Base-by-base conservation (phyloP, 306 rosid genomes). In the Purshia tridentata region DNA sequence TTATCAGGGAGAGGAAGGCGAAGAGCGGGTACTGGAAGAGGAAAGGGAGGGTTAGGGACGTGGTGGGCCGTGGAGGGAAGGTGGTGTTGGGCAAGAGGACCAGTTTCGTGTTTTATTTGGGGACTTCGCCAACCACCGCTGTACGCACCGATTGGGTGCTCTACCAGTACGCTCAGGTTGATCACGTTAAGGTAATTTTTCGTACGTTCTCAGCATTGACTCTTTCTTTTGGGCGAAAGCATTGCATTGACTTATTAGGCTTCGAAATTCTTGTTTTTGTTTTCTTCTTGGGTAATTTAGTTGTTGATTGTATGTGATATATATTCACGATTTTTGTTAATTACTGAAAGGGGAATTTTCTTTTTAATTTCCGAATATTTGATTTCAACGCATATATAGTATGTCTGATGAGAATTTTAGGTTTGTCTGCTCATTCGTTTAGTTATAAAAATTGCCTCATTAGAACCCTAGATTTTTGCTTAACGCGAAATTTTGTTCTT, bases 21-120 rank as follows among this genome's bases (percentile, higher is more conserved):
- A 86, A 48, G 81, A 80, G 63, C 22, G 97, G 97, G 62, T 86
- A 82, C 69, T 91, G 96, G 97, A 78, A 69, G 55, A 78, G 83
- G 67, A 70, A 54, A 18, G 95, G 96, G 18, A 74, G 73, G 75
- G 84, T 58, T 72, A 81, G 70, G 71, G 76, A 80, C 4, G 83
- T 85, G 52, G n/a, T 67, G 7, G 58, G 66, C 29, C 6, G 48
- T 0, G 81, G 74, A 39, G 87, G 83, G 39, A 84, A 55, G 40
- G 78, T 48, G n/a, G 76, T 74, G 44, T 62, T 92, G 68, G 98
- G 96, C 6, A 79, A 80, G 9, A 82, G 79, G 73, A 74, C 84
- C 1, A 63, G 60, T 42, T 92, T 88, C 71, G 83, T 73, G 16
- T 92, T 89, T 66, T 88, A 81, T 72, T 8, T 70, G 51, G 88